Evolutionary conservation across 1,284 basidiomycete genomes (phyloP), one percentile per base, ranked within the genome.

Genomic region (Earliella scabrosa): DNA sequence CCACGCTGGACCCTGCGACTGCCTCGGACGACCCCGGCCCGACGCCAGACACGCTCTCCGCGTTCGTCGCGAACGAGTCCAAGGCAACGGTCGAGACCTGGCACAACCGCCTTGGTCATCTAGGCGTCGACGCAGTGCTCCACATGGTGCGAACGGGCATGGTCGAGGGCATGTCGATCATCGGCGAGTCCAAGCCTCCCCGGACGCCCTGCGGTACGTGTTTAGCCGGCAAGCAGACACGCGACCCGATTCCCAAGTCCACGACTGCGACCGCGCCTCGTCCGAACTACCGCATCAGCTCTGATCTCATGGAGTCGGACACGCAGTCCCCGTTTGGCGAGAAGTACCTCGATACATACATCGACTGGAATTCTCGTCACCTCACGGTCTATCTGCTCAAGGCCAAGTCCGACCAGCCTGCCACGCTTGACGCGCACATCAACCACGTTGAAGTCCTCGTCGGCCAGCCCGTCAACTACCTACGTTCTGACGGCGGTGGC

Each of bases 381-480:
- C 9, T 54, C 50, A 41, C 26, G 9, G 51, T 56, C 39, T 26
- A 48, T n/a, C 49, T 49, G 8, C 45, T 65, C 14, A 52, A 52
- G 24, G 20, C 56, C 7, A 63, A 65, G 52, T 51, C 43, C n/a
- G 40, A 63, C 26, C 34, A 55, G 14, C 14, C 36, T 5, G 7
- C 34, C 7, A 26, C 13, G n/a, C 45, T 61, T n/a, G 47, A 50
- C 20, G 14, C 7, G 24, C 51, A 51, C 52, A 45, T 46, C 26
- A 31, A 40, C n/a, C 51, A 45, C 38, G 39, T 43, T n/a, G 52
- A 59, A 27, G 48, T 50, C 73, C 2, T 76, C 81, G 52, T 60
- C 11, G 58, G 50, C 14, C 6, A 80, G 79, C 66, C 81, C 14
- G 44, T 60, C 21, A 88, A 10, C 68, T 53, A 24, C 23, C 39